Evolutionary conservation across 2,329 filamentous ascomycete genomes (phyloP), one percentile per base, ranked within the genome.

Genomic region (Mycosphaerelloides madeirae): DNA sequence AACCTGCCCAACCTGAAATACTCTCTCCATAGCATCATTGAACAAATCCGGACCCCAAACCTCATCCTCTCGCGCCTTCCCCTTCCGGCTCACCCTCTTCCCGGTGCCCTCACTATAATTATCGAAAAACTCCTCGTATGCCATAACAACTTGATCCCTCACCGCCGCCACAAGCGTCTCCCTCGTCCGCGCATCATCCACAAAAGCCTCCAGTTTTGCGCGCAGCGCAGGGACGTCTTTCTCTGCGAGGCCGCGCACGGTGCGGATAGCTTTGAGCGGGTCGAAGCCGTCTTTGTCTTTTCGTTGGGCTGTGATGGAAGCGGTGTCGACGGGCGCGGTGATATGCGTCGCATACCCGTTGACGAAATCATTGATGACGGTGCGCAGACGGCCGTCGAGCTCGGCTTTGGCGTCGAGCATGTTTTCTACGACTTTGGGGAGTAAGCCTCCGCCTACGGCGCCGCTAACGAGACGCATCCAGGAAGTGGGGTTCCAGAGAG

Each of bases 401-500:
- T 85, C 81, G 9, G 78, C 79, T 65, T 84, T 84, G 15, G 81
- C 81, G 58, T 85, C 81, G 13, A 84, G 72, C 81, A 85, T 84
- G 59, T 84, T 84, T 59, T 84, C 80, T 0, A 85, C 78, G 2
- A 85, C 81, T 35, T 78, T 78, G 0, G 81, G 81, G 22, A 84
- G 67, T 2, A 84, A 73, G 8, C 75, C 72, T 31, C 61, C 62
- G 6, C 56, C 63, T 2, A 63, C 54, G 28, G 60, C 60, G 22
- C 57, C 58, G 20, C 76, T 74, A 42, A 80, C 74, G 9, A 84
- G 67, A 1, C 77, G 74, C 53, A 83, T 72, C 34, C 83, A 75
- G 38, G 78, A 80, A 31, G 75, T 69, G 0, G 81, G 79, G 51
- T 83, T 83, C 71, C 84, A 84, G 13, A 84, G 72, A 6, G 76